phyloP scores from a whole-genome alignment of 1,284 basidiomycete species.

The Cryptococcus floricola region DNA sequence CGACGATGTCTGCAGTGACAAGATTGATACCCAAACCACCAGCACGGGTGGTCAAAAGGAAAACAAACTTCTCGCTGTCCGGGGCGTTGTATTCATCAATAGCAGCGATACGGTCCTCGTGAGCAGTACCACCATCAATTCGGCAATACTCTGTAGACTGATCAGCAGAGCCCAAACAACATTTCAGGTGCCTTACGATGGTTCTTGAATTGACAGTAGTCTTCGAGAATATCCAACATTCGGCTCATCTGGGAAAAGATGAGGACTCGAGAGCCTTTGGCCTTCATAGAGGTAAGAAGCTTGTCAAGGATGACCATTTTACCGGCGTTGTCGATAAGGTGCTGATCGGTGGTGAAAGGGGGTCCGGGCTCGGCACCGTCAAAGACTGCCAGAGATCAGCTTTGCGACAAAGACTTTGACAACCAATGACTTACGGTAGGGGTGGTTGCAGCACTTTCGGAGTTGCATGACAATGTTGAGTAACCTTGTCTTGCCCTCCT shows the following conservation, averaged over 20 bases:
- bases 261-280: conserved; percentile 87
- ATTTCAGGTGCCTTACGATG: conserved; percentile 63
- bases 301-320: conserved; percentile 99
- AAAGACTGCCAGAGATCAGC: conserved; percentile 38
- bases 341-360: conserved; percentile 97
- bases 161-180: background rate
- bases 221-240: conserved; percentile 90
- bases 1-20: conserved; percentile 90
- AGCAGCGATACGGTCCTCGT: conserved; percentile 90
- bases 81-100: conserved; percentile 99
- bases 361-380: conserved; percentile 80
- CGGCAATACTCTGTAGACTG: conserved; percentile 77
- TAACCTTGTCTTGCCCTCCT: conserved; percentile 94
- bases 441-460: conserved; percentile 58
- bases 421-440: conserved; percentile 49
- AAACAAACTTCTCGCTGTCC: conserved; percentile 92
- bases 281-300: conserved; percentile 80
- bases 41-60: conserved; percentile 95
- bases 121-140: conserved; percentile 91
- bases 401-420: background rate
- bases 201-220: conserved; percentile 89
- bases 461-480: conserved; percentile 99
- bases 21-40: conserved; percentile 97
- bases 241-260: conserved; percentile 99
- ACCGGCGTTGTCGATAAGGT: conserved; percentile 88